Percentiles rank a stretch among this genome's conserved stretches.
phyloP scores from a whole-genome alignment of 306 rosid genomes.

The Spatholobus suberectus region DNA sequence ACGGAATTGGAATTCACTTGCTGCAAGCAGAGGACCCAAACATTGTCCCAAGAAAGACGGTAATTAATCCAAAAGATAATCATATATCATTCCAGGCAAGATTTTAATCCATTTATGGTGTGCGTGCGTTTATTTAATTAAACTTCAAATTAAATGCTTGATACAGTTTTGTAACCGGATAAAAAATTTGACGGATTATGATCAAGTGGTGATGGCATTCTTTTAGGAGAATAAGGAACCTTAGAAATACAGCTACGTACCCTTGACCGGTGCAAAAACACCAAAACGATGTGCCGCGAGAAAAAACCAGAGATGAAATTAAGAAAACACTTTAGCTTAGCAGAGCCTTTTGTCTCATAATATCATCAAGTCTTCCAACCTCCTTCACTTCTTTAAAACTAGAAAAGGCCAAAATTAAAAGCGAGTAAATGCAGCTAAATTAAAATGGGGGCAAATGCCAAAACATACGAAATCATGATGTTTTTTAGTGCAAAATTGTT shows the following conservation, averaged over 20 bases:
- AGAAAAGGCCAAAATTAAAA: neutral
- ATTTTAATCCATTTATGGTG: neutral
- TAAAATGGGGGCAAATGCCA: neutral
- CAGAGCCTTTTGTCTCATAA: neutral
- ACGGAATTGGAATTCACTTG: constrained; percentile 90
- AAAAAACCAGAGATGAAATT: too few relatives aligned
- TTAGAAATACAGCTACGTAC: too few relatives aligned
- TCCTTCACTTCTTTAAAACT: too few relatives aligned
- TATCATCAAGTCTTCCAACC: neutral
- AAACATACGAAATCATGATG: neutral
- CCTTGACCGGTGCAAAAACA: too few relatives aligned
- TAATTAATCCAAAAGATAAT: constrained; percentile 92
- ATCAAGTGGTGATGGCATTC: too few relatives aligned
- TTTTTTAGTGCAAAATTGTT: neutral
- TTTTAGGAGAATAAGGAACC: too few relatives aligned
- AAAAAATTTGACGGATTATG: too few relatives aligned
- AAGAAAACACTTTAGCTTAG: constrained; percentile 15
- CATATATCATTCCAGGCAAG: constrained; percentile 91
- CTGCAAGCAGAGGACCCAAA: constrained; percentile 68
- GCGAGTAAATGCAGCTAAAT: too few relatives aligned
- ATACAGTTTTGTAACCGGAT: neutral
- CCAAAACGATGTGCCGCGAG: too few relatives aligned
- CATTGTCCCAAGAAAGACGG: constrained; percentile 57
- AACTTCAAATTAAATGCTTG: neutral
- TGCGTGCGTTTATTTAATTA: neutral